Evolutionary conservation across 306 rosid species (phyloP).

Genomic region (Nissolia schottii): DNA sequence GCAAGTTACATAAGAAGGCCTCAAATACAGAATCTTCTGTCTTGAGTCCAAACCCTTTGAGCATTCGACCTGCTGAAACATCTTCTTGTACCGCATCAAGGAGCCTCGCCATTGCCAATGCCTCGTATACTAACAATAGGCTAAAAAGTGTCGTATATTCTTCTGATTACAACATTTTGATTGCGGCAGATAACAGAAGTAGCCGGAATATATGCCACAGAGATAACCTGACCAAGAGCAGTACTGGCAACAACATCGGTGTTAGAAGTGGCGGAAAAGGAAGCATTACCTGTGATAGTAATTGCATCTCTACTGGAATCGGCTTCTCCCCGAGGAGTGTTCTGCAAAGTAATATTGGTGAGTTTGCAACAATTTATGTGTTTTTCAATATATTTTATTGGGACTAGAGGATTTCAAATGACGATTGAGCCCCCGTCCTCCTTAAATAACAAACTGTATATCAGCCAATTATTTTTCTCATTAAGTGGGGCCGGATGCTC

Average conservation of each 20-base stretch:
- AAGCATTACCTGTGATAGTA: conserved; percentile 25
- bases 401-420: not conserved
- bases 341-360: conserved; percentile 52
- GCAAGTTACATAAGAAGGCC: conserved; percentile 12
- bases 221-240: conserved; percentile 26
- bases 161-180: too few species aligned
- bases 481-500: not conserved
- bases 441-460: not conserved
- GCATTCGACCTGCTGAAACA: conserved; percentile 30
- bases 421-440: not conserved
- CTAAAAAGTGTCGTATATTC: conserved; percentile 13
- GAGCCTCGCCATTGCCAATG: conserved; percentile 11
- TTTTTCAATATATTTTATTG: not conserved
- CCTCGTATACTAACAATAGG: conserved; percentile 3
- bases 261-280: conserved; percentile 22
- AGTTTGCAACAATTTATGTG: not conserved
- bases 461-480: not conserved
- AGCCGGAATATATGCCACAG: conserved; percentile 2
- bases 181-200: not conserved
- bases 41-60: conserved; percentile 28
- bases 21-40: conserved; percentile 15
- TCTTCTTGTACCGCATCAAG: conserved; percentile 2
- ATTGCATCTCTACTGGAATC: conserved; percentile 31
- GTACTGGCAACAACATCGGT: not conserved
- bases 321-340: conserved; percentile 80